Base-by-base conservation (phyloP, 208 protist genomes). In the Wallacemonas collosoma region DNA sequence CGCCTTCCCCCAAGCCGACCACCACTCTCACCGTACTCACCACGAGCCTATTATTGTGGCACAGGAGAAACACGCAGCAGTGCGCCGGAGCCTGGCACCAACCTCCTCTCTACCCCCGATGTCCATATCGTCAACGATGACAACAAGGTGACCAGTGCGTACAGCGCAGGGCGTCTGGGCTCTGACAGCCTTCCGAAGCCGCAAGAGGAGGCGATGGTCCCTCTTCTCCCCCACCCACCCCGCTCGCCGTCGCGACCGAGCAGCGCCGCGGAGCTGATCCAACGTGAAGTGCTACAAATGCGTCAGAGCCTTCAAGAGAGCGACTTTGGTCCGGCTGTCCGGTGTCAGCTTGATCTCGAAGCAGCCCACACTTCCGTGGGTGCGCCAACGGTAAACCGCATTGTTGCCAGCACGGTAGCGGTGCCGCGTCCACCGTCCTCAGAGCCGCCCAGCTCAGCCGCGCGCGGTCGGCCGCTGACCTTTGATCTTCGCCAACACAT, bases 401-500 rank as follows among this genome's bases (percentile, higher is more conserved):
- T 9, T 7, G 9, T 63, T 26, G 26, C 26, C 26, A 26, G 26
- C 26, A 26, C 26, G 26, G 26, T 26, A 26, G 26, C 26, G 39
- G 5, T 44, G 5, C 60, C 60, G 14, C 60, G 60, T 15, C 60
- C 60, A 8, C 60, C 60, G 6, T 65, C 60, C 7, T 45, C 60
- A 4, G 60, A 65, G 41, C 40, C 41, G 3, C 60, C 60, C 4
- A 44, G 38, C 5, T 65, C 60, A 3, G 14, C 12, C 60, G 8
- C 41, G 6, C 60, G 60, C n/a, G n/a, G 60, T 35, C 60, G 60
- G 3, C 60, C 60, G 5, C 11, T 65, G 1, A 8, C 60, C n/a
- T 65, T 41, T 35, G 60, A 65, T 35, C 60, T 65, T 38, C 60
- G 60, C n/a, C 41, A 65, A 65, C 60, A 65, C 60, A 65, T 65